Percentiles rank a stretch among this genome's conserved stretches.
phyloP scores from a whole-genome alignment of 176 grass and related monocot genomes.

The Avena atlantica region DNA sequence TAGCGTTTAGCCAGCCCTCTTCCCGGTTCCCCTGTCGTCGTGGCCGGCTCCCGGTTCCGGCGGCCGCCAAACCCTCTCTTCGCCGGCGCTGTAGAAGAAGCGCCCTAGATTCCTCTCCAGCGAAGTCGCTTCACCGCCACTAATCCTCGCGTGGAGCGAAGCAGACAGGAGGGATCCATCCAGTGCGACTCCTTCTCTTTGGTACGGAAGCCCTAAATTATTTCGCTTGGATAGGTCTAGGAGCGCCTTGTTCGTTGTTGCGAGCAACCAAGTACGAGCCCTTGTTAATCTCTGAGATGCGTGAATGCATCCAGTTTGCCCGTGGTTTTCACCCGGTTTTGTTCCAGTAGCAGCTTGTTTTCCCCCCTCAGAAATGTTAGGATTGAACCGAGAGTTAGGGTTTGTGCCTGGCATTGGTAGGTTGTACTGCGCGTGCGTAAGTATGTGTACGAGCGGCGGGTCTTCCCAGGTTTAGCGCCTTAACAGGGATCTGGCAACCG shows the following conservation, averaged over 20 bases:
- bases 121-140: not conserved
- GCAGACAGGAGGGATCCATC: constrained; percentile 4
- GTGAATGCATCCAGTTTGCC: not conserved
- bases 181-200: not conserved
- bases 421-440: not conserved
- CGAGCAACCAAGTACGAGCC: not conserved
- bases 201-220: constrained; percentile 19
- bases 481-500: not conserved
- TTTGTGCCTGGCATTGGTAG: not conserved
- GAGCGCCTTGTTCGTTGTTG: not conserved
- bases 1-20: not conserved
- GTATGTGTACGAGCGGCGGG: not conserved
- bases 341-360: not conserved
- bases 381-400: not conserved
- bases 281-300: not conserved
- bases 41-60: constrained; percentile 5
- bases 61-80: constrained; percentile 7
- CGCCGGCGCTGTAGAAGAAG: not conserved
- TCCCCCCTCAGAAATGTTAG: not conserved
- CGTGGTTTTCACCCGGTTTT: not conserved
- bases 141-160: not conserved
- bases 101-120: not conserved
- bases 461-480: not conserved
- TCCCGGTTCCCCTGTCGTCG: not conserved
- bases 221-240: not conserved